A percentile compares a stretch with the other conserved stretches of the same genome.
Evolutionary conservation across 2,329 filamentous ascomycete genomes (phyloP).

Genomic region (Emmonsia crescens): DNA sequence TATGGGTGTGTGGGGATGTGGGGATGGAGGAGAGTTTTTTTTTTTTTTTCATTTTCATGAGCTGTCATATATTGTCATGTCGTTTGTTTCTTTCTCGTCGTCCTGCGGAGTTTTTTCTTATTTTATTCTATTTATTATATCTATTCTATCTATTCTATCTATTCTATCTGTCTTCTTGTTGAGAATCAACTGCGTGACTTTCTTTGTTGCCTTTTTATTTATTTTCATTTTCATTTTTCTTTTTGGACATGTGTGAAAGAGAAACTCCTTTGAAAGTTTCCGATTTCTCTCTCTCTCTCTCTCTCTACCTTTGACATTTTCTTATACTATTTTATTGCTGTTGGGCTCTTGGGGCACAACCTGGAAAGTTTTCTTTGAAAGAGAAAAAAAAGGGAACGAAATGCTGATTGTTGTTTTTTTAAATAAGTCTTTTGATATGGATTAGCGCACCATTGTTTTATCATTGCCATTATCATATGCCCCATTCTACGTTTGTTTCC

Average conservation of each 20-base stretch:
- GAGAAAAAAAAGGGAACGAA: no score
- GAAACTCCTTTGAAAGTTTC: neutral
- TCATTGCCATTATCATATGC: neutral
- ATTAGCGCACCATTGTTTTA: neutral
- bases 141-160: neutral
- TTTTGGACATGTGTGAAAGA: neutral
- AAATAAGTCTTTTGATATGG: neutral
- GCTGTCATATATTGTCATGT: no score
- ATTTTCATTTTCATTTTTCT: constrained; percentile 1
- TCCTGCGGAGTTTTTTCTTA: neutral
- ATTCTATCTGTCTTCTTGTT: no score
- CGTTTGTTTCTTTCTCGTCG: no score
- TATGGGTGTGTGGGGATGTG: neutral
- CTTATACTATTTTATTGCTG: constrained; percentile 7
- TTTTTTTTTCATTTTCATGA: neutral
- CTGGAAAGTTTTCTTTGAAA: neutral
- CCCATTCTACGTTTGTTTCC: neutral
- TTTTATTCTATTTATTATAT: neutral
- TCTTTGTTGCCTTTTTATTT: neutral
- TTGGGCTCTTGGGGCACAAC: no score
- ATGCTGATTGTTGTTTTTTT: constrained; percentile 7
- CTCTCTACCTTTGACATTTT: constrained; percentile 15
- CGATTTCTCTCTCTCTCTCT: no score
- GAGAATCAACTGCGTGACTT: neutral
- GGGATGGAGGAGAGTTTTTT: neutral